A percentile compares a stretch with the other conserved stretches of the same genome.
Evolutionary conservation across 495 filamentous ascomycete genomes (phyloP).

Genomic region (Daldinia childiae): DNA sequence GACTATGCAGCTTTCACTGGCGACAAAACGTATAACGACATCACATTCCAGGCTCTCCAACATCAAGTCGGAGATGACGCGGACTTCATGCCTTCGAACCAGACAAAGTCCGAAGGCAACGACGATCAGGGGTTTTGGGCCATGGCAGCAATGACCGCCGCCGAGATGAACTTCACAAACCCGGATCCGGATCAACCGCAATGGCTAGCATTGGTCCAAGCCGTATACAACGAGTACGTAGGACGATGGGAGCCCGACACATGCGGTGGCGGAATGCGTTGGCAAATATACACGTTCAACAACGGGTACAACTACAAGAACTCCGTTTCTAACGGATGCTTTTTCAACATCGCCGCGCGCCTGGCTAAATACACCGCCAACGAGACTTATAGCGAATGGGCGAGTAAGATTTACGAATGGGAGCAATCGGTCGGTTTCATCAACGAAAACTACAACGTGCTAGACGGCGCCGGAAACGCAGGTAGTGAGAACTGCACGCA

Average conservation of each 20-base stretch:
- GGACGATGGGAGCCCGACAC: constrained; percentile 70
- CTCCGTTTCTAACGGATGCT: constrained; percentile 72
- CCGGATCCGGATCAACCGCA: constrained; percentile 67
- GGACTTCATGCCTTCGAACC: constrained; percentile 73
- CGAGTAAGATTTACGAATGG: constrained; percentile 77
- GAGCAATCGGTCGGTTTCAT: constrained; percentile 59
- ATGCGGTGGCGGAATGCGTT: constrained; percentile 80
- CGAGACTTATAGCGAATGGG: constrained; percentile 75
- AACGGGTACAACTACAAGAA: constrained; percentile 83
- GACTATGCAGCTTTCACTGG: constrained; percentile 75
- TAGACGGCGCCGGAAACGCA: constrained; percentile 64
- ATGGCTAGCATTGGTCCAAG: constrained; percentile 82
- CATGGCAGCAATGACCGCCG: constrained; percentile 72
- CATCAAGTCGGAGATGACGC: constrained; percentile 66
- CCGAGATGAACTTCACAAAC: constrained; percentile 69
- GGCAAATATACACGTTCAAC: constrained; percentile 86
- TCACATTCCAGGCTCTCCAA: constrained; percentile 64
- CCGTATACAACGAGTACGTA: constrained; percentile 79
- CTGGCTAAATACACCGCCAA: constrained; percentile 77
- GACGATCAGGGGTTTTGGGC: constrained; percentile 77
- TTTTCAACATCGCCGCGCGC: constrained; percentile 77
- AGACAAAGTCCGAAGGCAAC: constrained; percentile 69
- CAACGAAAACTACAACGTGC: constrained; percentile 61
- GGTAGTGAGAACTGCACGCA: constrained; percentile 58
- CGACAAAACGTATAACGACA: constrained; percentile 67